A percentile compares a stretch with the other conserved stretches of the same genome.
Evolutionary conservation across 108 stramenopile genomes (phyloP).

Genomic region (Fragilariopsis cylindrus): DNA sequence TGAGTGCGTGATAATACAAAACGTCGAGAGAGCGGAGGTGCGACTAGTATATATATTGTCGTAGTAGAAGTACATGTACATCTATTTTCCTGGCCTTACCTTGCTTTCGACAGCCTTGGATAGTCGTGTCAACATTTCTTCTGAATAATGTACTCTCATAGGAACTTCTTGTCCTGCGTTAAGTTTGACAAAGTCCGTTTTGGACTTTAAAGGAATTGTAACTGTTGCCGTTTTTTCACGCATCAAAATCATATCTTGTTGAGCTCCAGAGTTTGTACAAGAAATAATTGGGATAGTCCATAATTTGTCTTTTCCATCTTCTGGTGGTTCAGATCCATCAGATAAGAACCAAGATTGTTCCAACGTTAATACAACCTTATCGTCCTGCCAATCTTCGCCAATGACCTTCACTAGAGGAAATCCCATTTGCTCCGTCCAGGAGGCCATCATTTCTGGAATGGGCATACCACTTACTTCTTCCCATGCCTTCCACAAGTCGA

Average conservation of each 20-base stretch:
- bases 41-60: no score
- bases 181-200: constrained; percentile 89
- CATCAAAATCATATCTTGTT: constrained; percentile 84
- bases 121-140: constrained; percentile 77
- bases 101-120: constrained; percentile 58
- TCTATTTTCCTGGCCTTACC: neutral
- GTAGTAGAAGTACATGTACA: no score
- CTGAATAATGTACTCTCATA: constrained; percentile 83
- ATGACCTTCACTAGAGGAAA: constrained; percentile 83
- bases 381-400: constrained; percentile 66
- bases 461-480: constrained; percentile 87
- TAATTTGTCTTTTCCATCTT: constrained; percentile 68
- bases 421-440: constrained; percentile 97
- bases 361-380: constrained; percentile 74
- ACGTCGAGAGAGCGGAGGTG: no score
- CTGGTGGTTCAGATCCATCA: constrained; percentile 74
- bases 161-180: constrained; percentile 96
- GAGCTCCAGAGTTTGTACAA: constrained; percentile 63
- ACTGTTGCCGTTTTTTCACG: constrained; percentile 77
- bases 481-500: constrained; percentile 95
- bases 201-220: constrained; percentile 57
- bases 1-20: no score
- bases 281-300: constrained; percentile 95
- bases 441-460: constrained; percentile 85
- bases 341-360: constrained; percentile 91